Conservation (phyloP, 208 protist genomes). For the Acanthamoeba castellanii region DNA sequence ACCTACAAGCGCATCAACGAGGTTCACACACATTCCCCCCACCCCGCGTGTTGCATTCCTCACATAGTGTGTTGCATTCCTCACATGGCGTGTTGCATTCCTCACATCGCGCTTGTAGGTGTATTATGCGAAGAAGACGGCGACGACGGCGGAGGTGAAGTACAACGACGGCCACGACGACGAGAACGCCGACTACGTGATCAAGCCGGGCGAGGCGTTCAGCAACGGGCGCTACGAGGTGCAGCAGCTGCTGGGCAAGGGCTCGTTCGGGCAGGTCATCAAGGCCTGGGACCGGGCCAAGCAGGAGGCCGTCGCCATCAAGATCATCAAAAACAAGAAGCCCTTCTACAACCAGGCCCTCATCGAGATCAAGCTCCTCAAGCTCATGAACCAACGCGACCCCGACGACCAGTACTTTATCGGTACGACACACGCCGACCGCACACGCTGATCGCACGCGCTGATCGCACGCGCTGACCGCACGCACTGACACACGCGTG, state of each 20-base stretch:
- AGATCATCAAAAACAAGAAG: conserved; percentile 88
- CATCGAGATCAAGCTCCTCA: conserved; percentile 88
- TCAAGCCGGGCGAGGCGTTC: conserved; percentile 83
- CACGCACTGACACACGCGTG: neutral
- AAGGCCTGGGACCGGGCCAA: conserved; percentile 81
- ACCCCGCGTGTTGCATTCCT: too few relatives aligned
- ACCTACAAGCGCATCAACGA: conserved; percentile 89
- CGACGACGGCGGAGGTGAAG: conserved; percentile 59
- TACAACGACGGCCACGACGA: conserved; percentile 87
- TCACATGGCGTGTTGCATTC: too few relatives aligned
- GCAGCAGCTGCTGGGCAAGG: conserved; percentile 83
- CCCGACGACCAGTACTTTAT: conserved; percentile 84
- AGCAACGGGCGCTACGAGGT: conserved; percentile 84
- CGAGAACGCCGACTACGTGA: conserved; percentile 88
- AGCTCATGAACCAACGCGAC: conserved; percentile 82
- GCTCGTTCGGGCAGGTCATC: conserved; percentile 89
- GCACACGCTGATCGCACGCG: too few relatives aligned
- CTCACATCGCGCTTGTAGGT: too few relatives aligned
- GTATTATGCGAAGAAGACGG: conserved; percentile 80
- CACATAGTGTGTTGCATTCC: too few relatives aligned
- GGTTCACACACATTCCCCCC: too few relatives aligned
- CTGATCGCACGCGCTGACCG: too few relatives aligned
- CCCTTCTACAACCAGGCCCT: conserved; percentile 87
- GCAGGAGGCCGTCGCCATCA: conserved; percentile 85
- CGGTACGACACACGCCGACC: conserved; percentile 15